Conservation (phyloP, 768 basidiomycete species). For the Mycena leptocephala region DNA sequence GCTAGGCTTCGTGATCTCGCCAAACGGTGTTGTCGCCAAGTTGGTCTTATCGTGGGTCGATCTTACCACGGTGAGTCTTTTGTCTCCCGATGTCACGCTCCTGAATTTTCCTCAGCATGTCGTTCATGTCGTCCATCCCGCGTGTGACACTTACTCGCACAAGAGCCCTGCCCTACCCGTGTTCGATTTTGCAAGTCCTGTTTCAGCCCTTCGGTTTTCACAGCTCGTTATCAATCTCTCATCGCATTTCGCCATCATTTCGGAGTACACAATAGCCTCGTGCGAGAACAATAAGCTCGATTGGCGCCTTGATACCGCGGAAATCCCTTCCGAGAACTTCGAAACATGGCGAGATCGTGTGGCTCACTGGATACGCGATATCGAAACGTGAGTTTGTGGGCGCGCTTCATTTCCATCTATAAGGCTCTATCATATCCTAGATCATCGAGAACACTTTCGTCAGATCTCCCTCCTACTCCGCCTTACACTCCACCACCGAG, state of each 20-base stretch:
- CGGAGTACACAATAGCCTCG: neutral
- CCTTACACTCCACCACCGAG: no score
- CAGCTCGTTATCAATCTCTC: slow-evolving; percentile 2
- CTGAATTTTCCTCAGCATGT: neutral
- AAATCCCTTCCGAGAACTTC: neutral
- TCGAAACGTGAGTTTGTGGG: neutral
- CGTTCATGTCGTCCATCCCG: neutral
- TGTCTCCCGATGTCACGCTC: neutral
- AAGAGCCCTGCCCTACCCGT: neutral
- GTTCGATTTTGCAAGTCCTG: neutral
- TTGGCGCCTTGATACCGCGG: slow-evolving; percentile 14
- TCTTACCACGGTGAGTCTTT: neutral
- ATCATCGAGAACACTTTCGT: no score
- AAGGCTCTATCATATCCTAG: no score
- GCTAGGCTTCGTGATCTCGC: neutral
- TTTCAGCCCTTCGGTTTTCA: neutral
- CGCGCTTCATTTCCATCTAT: no score
- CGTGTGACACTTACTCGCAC: neutral
- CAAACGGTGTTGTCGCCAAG: neutral
- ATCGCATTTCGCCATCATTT: neutral
- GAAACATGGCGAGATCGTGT: neutral
- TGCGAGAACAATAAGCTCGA: slow-evolving; percentile 11
- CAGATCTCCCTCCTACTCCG: no score
- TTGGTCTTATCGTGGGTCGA: neutral
- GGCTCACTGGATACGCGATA: neutral